Evolutionary conservation across 805 yeast genomes (phyloP).

Genomic region (Wickerhamiella hasegawae): DNA sequence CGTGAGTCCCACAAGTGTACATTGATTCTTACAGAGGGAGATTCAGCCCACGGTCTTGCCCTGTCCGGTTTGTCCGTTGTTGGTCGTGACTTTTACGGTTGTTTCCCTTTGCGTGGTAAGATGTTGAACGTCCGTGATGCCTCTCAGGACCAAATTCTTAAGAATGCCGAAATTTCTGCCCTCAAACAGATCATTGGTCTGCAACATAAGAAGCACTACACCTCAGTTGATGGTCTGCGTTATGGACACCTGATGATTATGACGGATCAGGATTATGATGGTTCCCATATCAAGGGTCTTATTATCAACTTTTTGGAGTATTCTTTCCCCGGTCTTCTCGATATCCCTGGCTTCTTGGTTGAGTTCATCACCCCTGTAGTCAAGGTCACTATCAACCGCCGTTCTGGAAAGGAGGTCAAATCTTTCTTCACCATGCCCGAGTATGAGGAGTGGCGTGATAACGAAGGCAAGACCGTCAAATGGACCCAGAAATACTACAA

Average conservation of each 20-base stretch:
- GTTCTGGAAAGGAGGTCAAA: slow-evolving; percentile 31
- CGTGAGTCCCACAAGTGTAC: slow-evolving; percentile 85
- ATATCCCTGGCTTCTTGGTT: slow-evolving; percentile 77
- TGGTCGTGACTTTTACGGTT: slow-evolving; percentile 89
- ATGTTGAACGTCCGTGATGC: slow-evolving; percentile 93
- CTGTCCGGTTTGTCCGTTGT: slow-evolving; percentile 88
- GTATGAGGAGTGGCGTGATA: slow-evolving; percentile 82
- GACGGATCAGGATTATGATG: slow-evolving; percentile 99
- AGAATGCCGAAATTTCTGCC: slow-evolving; percentile 89
- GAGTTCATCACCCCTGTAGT: slow-evolving; percentile 96
- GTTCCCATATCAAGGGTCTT: slow-evolving; percentile 92
- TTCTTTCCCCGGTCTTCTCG: slow-evolving; percentile 83
- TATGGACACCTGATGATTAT: slow-evolving; percentile 97
- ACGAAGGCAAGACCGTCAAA: slow-evolving; percentile 53
- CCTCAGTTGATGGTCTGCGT: slow-evolving; percentile 56
- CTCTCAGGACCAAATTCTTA: slow-evolving; percentile 82
- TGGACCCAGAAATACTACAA: slow-evolving; percentile 94
- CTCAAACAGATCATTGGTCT: slow-evolving; percentile 89
- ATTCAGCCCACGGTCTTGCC: slow-evolving; percentile 84
- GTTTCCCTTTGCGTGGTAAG: slow-evolving; percentile 91
- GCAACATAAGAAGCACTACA: slow-evolving; percentile 79
- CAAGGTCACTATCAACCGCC: slow-evolving; percentile 58
- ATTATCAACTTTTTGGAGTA: slow-evolving; percentile 85
- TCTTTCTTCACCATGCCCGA: slow-evolving; percentile 93
- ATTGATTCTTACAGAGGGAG: slow-evolving; percentile 88